Conservation (phyloP, 495 filamentous ascomycete species). For the Penicillium soppii region DNA sequence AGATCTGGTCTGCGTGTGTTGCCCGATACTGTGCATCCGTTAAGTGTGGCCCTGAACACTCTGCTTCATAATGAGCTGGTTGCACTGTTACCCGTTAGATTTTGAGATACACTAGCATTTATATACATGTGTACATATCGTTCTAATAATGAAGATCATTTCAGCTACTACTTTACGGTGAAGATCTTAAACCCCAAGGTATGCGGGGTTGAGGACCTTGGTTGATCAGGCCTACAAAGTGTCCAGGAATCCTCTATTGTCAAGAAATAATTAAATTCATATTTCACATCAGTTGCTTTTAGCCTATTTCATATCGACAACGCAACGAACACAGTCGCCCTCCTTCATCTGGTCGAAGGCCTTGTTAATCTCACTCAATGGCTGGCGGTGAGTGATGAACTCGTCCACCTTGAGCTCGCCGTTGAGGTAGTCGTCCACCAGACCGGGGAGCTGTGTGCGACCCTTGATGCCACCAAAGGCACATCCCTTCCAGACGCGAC, state of each 20-base stretch:
- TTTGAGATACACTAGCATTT: no score
- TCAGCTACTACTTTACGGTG: no score
- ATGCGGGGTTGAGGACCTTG: conserved; percentile 25
- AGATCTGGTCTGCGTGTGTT: no score
- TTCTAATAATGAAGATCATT: no score
- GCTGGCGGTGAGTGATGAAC: conserved; percentile 96
- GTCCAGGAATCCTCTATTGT: background rate
- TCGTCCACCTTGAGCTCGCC: conserved; percentile 97
- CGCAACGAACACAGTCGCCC: conserved; percentile 93
- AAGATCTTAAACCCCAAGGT: conserved; percentile 21
- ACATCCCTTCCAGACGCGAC: conserved; percentile 95
- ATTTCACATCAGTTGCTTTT: conserved; percentile 28
- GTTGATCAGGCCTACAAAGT: conserved; percentile 10
- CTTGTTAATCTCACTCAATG: conserved; percentile 74
- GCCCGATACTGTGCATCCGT: no score
- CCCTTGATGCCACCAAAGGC: conserved; percentile 99
- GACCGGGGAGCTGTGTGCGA: conserved; percentile 81
- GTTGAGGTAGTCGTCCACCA: conserved; percentile 86
- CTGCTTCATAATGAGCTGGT: no score
- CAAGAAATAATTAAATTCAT: conserved; percentile 19
- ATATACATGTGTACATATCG: no score
- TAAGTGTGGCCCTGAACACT: no score
- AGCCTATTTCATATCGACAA: conserved; percentile 48
- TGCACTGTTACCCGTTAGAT: no score
- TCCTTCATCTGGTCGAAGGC: conserved; percentile 94